Evolutionary conservation across 106 monocot species (phyloP).

Genomic region (Vanilla planifolia): DNA sequence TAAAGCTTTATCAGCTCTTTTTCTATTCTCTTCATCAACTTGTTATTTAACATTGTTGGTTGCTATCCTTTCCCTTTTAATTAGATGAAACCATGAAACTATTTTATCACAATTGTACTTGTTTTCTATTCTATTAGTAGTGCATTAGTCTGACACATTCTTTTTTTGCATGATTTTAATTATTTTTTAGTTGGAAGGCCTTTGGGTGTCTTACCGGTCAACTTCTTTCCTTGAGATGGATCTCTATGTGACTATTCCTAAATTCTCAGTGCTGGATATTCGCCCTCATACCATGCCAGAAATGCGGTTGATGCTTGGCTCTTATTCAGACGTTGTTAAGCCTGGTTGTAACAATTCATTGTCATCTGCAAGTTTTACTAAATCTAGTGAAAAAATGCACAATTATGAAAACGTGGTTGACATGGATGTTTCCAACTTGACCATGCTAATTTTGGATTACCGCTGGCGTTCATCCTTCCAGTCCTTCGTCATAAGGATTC

Average conservation of each 20-base stretch:
- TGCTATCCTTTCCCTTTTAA: neutral
- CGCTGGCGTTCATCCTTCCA: constrained; percentile 80
- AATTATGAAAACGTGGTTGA: constrained; percentile 17
- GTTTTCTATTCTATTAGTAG: neutral
- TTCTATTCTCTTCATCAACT: neutral
- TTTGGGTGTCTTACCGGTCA: constrained; percentile 86
- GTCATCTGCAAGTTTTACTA: constrained; percentile 16
- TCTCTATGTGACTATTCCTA: constrained; percentile 80
- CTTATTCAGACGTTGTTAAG: constrained; percentile 51
- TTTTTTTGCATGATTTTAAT: neutral
- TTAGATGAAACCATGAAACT: neutral
- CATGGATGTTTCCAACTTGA: constrained; percentile 44
- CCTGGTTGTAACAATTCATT: constrained; percentile 11
- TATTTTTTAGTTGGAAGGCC: constrained; percentile 69
- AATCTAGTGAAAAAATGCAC: neutral
- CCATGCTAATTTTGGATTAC: constrained; percentile 89
- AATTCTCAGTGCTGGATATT: constrained; percentile 79
- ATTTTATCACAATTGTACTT: neutral
- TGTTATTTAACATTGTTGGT: neutral
- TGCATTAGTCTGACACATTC: neutral
- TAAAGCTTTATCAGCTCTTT: neutral
- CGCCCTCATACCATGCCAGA: constrained; percentile 85
- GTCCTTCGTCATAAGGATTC: constrained; percentile 78
- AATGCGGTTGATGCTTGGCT: constrained; percentile 94
- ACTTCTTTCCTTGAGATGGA: constrained; percentile 79